phyloP scores from a whole-genome alignment of 345 rosid species.

The Hibiscus mutabilis region DNA sequence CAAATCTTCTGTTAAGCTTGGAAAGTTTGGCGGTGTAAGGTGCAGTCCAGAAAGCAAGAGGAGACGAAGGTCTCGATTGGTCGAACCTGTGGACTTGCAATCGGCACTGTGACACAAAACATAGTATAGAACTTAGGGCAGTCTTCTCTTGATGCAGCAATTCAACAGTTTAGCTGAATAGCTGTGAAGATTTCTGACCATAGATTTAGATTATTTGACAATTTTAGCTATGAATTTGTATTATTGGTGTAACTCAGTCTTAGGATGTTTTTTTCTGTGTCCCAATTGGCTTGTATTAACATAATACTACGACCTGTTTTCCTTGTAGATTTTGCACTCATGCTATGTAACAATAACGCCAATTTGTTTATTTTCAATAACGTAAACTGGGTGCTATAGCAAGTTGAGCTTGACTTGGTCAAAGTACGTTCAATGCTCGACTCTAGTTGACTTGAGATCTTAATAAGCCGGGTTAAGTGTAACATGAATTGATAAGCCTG shows the following conservation, averaged over 20 bases:
- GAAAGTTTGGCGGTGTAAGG: conserved; percentile 33
- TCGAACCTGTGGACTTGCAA: conserved; percentile 35
- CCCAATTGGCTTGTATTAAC: neutral
- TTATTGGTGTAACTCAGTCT: conserved; percentile 1
- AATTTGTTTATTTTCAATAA: neutral
- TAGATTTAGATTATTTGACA: conserved; percentile 3
- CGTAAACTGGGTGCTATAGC: neutral
- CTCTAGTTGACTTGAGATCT: too few species aligned
- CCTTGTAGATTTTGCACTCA: neutral
- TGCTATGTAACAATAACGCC: neutral
- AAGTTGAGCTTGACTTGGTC: too few species aligned
- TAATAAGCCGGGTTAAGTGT: too few species aligned
- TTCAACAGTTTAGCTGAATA: conserved; percentile 16
- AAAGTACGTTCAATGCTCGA: too few species aligned
- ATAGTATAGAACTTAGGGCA: neutral
- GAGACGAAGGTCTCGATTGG: conserved; percentile 49
- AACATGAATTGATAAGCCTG: too few species aligned
- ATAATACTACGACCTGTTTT: neutral
- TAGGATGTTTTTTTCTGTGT: neutral
- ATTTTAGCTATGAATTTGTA: conserved; percentile 3
- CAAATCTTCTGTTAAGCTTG: conserved; percentile 40
- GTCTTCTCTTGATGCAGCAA: neutral
- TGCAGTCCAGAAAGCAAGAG: conserved; percentile 71
- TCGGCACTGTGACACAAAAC: conserved; percentile 23
- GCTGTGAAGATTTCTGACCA: neutral